Evolutionary conservation across 2,329 filamentous ascomycete species (phyloP).

Genomic region (Nannizziopsis barbatae): DNA sequence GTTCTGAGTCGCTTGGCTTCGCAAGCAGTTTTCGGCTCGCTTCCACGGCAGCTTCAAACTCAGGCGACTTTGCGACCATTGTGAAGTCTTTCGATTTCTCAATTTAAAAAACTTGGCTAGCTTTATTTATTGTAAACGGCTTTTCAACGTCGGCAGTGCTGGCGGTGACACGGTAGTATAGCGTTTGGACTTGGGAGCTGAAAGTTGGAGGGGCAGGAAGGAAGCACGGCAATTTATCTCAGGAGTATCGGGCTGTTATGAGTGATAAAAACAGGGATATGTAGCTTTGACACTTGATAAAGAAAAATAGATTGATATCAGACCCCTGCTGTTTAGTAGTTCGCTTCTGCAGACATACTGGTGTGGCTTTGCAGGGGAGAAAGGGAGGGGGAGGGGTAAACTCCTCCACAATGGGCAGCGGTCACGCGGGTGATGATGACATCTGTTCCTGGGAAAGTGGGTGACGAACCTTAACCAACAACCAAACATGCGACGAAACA

Average conservation of each 20-base stretch:
- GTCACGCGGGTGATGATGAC: conserved; percentile 8
- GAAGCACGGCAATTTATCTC: neutral
- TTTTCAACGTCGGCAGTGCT: neutral
- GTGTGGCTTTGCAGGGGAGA: conserved; percentile 2
- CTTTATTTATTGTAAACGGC: too few species aligned
- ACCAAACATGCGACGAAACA: neutral
- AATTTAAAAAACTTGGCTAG: neutral
- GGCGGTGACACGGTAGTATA: neutral
- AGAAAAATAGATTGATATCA: neutral
- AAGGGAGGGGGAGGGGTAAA: conserved; percentile 6
- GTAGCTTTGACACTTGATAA: neutral
- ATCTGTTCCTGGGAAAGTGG: neutral
- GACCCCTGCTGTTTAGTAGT: neutral
- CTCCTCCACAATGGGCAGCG: too few species aligned
- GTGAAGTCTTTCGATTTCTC: neutral
- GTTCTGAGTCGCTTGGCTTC: conserved; percentile 28
- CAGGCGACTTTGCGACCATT: conserved; percentile 18
- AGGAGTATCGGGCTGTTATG: neutral
- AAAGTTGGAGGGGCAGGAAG: neutral
- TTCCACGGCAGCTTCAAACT: conserved; percentile 26
- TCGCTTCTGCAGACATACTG: neutral
- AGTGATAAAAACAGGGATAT: neutral
- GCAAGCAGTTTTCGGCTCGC: conserved; percentile 26
- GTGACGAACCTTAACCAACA: too few species aligned
- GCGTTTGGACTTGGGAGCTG: neutral